Evolutionary conservation across 768 basidiomycete genomes (phyloP), one percentile per base, ranked within the genome.

Genomic region (Filobasidium floriforme): DNA sequence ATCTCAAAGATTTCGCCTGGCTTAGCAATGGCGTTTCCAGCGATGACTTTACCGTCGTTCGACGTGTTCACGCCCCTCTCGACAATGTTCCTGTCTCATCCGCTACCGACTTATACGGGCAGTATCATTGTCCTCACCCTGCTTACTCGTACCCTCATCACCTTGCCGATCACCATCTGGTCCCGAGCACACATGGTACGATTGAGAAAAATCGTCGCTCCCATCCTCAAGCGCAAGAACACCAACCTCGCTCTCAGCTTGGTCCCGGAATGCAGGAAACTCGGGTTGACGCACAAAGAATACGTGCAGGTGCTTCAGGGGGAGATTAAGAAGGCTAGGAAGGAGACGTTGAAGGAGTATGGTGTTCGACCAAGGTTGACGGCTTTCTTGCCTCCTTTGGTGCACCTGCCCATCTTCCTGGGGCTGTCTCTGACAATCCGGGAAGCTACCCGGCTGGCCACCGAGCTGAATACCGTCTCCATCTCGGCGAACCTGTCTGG

Each of bases 401-500:
- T 79, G 41, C 77, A 80, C 68, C 69, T 80, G 28, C 79, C 80
- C 12, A 66, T 80, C 49, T 74, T 80, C 62, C 68, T 80, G 68
- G 67, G 71, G 15, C 63, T 74, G 15, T 75, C 77, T 0, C 59
- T 79, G 40, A 71, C 75, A 4, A 74, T 80, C 44, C 73, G 80
- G 29, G 73, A 76, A 61, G 74, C 77, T 19, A 59, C 66, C 24
- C 41, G 37, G 0, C 29, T 62, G 24, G 64, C 64, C 5, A 65
- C 64, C 1, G 54, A 57, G 22, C 29, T 57, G 4, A 61, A 59
- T 41, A 41, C 59, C 9, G 18, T 41, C 7, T 10, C 10, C 6
- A 41, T 55, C 46, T 41, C 65, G 2, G 41, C 28, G 19, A 37
- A 37, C 32, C 18, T 32, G 18, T 59, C 59, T 40, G 41, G 41